These are phyloP conservation scores for Chytridium lagenaria DNA, from an alignment of 371 early-diverging fungal genomes.

Conservation along the genomic window DNA sequence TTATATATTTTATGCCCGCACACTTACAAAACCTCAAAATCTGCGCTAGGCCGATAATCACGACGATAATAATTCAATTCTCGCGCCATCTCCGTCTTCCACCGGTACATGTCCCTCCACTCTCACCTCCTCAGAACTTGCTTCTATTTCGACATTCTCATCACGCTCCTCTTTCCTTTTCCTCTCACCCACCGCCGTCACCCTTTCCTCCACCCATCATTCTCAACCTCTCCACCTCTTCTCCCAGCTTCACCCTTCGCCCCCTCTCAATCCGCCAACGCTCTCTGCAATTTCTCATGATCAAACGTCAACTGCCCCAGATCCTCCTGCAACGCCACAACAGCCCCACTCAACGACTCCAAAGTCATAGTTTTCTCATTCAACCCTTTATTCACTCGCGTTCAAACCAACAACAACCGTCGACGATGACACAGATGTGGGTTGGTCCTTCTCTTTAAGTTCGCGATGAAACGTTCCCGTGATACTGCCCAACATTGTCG, in stretches of 20 bases:
- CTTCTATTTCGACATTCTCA: too few relatives aligned
- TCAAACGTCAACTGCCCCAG: slow-evolving; percentile 16
- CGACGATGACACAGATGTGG: neutral
- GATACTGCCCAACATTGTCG: neutral
- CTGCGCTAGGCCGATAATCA: too few relatives aligned
- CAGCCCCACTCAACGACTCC: neutral
- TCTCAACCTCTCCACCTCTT: neutral
- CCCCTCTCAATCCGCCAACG: slow-evolving; percentile 1
- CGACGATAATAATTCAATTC: too few relatives aligned
- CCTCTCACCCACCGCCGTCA: neutral
- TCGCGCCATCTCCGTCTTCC: too few relatives aligned
- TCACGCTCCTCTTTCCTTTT: too few relatives aligned
- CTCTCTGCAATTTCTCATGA: neutral
- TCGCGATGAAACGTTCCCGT: neutral
- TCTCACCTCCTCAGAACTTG: too few relatives aligned
- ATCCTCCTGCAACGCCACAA: neutral
- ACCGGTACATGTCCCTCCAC: too few relatives aligned
- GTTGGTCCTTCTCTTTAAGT: neutral
- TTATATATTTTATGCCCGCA: too few relatives aligned
- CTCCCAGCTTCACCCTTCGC: neutral
- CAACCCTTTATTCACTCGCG: neutral
- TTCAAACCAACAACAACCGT: slow-evolving; percentile 8
- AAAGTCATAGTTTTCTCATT: neutral
- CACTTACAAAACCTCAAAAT: too few relatives aligned
- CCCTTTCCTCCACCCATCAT: neutral